These are phyloP conservation scores for Collybia nuda DNA, from an alignment of 768 basidiomycete species.

Conservation along the genomic window DNA sequence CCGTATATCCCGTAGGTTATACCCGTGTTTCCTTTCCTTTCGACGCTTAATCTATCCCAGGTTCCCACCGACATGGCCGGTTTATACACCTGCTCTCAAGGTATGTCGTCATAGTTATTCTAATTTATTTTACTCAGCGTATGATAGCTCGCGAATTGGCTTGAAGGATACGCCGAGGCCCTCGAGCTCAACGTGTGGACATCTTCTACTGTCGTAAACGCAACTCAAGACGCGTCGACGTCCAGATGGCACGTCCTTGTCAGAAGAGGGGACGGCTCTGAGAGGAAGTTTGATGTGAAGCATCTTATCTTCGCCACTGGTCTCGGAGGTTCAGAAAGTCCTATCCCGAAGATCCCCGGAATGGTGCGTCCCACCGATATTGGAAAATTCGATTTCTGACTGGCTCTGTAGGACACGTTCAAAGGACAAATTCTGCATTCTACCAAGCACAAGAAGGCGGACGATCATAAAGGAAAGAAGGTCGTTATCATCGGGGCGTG, in stretches of 20 bases:
- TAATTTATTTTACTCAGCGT: neutral
- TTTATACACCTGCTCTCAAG: slow-evolving; percentile 56
- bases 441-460: slow-evolving; percentile 43
- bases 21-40: neutral
- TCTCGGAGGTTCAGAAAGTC: slow-evolving; percentile 42
- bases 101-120: slow-evolving; percentile 14
- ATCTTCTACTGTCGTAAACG: slow-evolving; percentile 35
- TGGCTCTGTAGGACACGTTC: slow-evolving; percentile 31
- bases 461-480: slow-evolving; percentile 57
- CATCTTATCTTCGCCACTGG: slow-evolving; percentile 57
- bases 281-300: slow-evolving; percentile 40
- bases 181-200: slow-evolving; percentile 70
- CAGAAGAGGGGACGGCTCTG: slow-evolving; percentile 28
- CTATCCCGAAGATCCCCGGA: slow-evolving; percentile 44
- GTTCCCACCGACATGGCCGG: slow-evolving; percentile 61
- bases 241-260: slow-evolving; percentile 44
- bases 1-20: slow-evolving; percentile 49
- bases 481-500: slow-evolving; percentile 70
- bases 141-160: slow-evolving; percentile 59
- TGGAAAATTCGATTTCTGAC: slow-evolving; percentile 21
- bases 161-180: slow-evolving; percentile 59
- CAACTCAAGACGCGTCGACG: slow-evolving; percentile 28
- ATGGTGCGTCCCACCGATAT: slow-evolving; percentile 28
- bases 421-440: slow-evolving; percentile 58
- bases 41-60: slow-evolving; percentile 36